Conservation (phyloP, 202 grass and related monocot genomes). For the Dendrocalamus latiflorus region DNA sequence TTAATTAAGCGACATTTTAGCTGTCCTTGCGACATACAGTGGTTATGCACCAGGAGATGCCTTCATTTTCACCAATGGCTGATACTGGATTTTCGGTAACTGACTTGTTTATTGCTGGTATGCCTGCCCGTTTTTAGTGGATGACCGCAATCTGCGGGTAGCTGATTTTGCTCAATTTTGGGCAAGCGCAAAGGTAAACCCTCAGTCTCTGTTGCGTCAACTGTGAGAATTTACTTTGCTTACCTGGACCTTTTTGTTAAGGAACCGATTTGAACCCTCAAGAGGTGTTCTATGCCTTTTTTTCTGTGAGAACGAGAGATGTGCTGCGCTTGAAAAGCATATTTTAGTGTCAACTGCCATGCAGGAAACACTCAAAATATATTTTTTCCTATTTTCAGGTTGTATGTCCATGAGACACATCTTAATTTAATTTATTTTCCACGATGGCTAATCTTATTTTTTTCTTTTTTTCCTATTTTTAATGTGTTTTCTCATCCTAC, state of each 20-base stretch:
- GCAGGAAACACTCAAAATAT: not conserved
- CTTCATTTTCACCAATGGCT: constrained; percentile 67
- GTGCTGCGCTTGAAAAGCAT: constrained; percentile 9
- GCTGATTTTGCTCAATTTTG: constrained; percentile 99
- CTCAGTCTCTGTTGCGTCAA: constrained; percentile 50
- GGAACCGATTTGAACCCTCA: constrained; percentile 22
- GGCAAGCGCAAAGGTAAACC: constrained; percentile 96
- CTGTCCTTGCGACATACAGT: constrained; percentile 45
- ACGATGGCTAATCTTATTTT: not conserved
- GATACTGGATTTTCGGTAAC: constrained; percentile 91
- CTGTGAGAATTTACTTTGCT: constrained; percentile 43
- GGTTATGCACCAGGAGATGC: constrained; percentile 41
- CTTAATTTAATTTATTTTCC: not conserved
- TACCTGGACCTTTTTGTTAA: constrained; percentile 32
- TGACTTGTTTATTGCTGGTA: constrained; percentile 93
- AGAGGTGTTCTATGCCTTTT: not conserved
- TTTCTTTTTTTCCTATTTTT: not conserved
- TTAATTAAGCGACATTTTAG: constrained; percentile 50
- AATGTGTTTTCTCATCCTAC: not conserved
- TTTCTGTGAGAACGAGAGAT: not conserved
- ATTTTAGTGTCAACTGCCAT: not conserved
- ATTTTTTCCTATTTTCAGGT: not conserved
- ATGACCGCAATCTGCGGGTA: constrained; percentile 99
- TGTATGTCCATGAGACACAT: not conserved
- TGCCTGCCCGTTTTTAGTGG: constrained; percentile 90